These are phyloP conservation scores for Mrakia blollopis DNA, from an alignment of 768 basidiomycete genomes.

Conservation along the genomic window DNA sequence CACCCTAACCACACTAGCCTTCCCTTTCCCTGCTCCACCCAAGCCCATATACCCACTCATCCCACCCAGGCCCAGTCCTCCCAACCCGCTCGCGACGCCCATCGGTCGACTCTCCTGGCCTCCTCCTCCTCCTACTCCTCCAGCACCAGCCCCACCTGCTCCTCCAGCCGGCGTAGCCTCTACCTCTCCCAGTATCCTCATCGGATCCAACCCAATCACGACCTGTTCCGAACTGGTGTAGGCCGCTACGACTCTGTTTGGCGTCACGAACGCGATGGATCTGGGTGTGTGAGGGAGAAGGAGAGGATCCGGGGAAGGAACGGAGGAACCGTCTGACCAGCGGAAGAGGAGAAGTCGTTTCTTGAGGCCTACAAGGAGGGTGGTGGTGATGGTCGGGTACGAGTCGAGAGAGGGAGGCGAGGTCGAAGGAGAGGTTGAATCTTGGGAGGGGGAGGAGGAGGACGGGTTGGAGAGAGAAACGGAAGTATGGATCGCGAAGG, in stretches of 20 bases:
- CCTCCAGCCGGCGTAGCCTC: background rate
- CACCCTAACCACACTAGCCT: conserved; percentile 57
- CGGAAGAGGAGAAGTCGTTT: conserved; percentile 19
- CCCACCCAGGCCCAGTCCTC: conserved; percentile 22
- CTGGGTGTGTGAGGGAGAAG: conserved; percentile 85
- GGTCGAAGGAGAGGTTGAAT: conserved; percentile 70
- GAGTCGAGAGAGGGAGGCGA: conserved; percentile 48
- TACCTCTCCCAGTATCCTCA: conserved; percentile 45
- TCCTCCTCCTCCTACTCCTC: background rate
- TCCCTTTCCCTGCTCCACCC: conserved; percentile 66
- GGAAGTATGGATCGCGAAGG: conserved; percentile 68
- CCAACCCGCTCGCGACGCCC: conserved; percentile 26
- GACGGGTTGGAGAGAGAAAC: conserved; percentile 51
- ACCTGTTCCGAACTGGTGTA: conserved; percentile 75
- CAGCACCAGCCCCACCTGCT: background rate
- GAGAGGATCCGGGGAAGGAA: background rate
- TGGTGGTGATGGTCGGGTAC: conserved; percentile 61
- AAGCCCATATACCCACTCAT: conserved; percentile 80
- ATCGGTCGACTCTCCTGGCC: background rate
- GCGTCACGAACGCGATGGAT: conserved; percentile 65
- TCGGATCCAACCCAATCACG: conserved; percentile 61
- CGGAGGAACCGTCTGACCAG: conserved; percentile 16
- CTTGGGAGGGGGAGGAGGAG: conserved; percentile 59
- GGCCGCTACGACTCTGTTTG: conserved; percentile 63
- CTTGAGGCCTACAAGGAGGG: conserved; percentile 67